A percentile compares a stretch with the other conserved stretches of the same genome.
These are phyloP conservation scores for Ustilago esculenta DNA, from an alignment of 1,284 basidiomycete species.

Conservation along the genomic window DNA sequence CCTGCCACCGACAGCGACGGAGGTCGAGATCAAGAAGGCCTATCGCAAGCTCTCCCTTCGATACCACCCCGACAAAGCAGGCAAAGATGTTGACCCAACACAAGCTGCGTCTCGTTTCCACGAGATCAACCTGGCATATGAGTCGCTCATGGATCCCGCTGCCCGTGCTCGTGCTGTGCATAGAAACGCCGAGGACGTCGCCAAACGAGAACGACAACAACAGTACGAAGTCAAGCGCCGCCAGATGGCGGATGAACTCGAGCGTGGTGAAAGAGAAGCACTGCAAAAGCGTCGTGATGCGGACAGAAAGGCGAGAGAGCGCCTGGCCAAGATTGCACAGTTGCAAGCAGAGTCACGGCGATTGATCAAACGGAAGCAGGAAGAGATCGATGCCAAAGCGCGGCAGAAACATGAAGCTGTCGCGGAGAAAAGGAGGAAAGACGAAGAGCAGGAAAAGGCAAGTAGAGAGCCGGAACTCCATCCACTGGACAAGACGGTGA, in stretches of 20 bases:
- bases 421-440: slow-evolving; percentile 8
- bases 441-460: slow-evolving; percentile 27
- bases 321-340: slow-evolving; percentile 24
- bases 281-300: slow-evolving; percentile 73
- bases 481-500: slow-evolving; percentile 51
- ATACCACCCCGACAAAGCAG: slow-evolving; percentile 61
- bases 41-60: slow-evolving; percentile 68
- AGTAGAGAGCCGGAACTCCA: slow-evolving; percentile 34
- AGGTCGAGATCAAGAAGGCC: slow-evolving; percentile 83
- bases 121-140: slow-evolving; percentile 83
- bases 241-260: slow-evolving; percentile 82
- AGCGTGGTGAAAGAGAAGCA: slow-evolving; percentile 79
- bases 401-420: slow-evolving; percentile 10
- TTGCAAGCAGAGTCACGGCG: slow-evolving; percentile 42
- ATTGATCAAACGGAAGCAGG: slow-evolving; percentile 39
- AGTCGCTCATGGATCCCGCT: slow-evolving; percentile 82
- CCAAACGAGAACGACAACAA: slow-evolving; percentile 77
- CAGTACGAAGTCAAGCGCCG: slow-evolving; percentile 82
- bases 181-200: slow-evolving; percentile 77
- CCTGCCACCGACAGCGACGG: slow-evolving; percentile 76
- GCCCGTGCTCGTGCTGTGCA: slow-evolving; percentile 84
- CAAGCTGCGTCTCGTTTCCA: slow-evolving; percentile 81
- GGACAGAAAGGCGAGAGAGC: slow-evolving; percentile 20
- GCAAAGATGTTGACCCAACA: slow-evolving; percentile 56
- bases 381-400: slow-evolving; percentile 35